Base-by-base conservation (phyloP, 1,284 basidiomycete genomes). In the Rhodotorula sp. region DNA sequence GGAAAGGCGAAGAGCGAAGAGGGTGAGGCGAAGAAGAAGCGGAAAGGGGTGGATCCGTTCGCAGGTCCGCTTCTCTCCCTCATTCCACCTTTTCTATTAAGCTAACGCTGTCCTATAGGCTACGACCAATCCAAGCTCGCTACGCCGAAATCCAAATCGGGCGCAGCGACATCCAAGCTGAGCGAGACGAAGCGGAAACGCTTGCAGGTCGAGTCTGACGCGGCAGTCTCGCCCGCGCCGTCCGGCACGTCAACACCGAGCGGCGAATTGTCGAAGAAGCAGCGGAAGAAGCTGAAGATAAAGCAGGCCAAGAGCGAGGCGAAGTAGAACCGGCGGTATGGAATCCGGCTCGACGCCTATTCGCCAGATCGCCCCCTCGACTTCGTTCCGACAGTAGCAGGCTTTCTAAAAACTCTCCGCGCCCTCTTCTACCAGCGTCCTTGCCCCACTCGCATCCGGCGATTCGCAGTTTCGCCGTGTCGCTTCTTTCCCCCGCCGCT, bases 41-140 rank as follows among this genome's bases (percentile, higher is more conserved):
- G 68, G 29, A 59, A 62, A 20, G 46, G 46, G 32, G n/a, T 66
- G 22, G 68, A 70, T 47, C 68, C 68, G 24, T 70, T 70, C 34
- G 68, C 68, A 19, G 68, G 68, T 63, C 15, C 48, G 67, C 39
- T 22, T 10, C 30, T 19, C 32, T 34, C 6, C 17, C 39, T 39
- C 5, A 15, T 24, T 1, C 10, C 1, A 3, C 44, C 47, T n/a
- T 44, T 4, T 2, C 15, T 30, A 2, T 3, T 20, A 36, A 17
- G 44, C 32, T n/a, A 30, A 44, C 9, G 3, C 39, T 15, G 19
- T 8, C 39, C 3, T 17, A 17, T 39, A 70, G 68, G 68, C 24
- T 70, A 70, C 60, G 68, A 70, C 61, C 64, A 70, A 49, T 61
- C 68, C 9, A 69, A 66, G 53, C 49, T 64, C 24, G 34, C 49